Percentiles rank a stretch among this genome's conserved stretches.
Evolutionary conservation across 2,329 filamentous ascomycete species (phyloP).

Genomic region (Coniochaeta sp.): DNA sequence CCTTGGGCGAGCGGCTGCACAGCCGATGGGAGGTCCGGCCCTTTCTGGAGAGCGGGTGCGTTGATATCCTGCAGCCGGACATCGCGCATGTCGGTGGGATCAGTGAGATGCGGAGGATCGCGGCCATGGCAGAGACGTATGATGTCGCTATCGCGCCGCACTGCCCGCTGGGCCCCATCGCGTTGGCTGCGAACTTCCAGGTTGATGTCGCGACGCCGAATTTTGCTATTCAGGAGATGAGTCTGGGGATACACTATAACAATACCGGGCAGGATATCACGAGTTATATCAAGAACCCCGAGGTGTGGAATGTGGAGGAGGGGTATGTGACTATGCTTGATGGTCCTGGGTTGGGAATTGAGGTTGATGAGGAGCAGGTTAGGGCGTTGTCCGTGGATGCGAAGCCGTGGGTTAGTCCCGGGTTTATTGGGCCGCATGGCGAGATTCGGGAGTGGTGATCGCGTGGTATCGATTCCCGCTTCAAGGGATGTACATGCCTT

Average conservation of each 20-base stretch:
- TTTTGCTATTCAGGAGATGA: slow-evolving; percentile 63
- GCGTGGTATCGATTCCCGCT: neutral
- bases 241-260: slow-evolving; percentile 63
- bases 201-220: slow-evolving; percentile 47
- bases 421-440: slow-evolving; percentile 57
- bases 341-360: slow-evolving; percentile 51
- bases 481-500: no score
- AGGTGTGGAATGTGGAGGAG: slow-evolving; percentile 50
- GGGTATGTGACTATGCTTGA: slow-evolving; percentile 48
- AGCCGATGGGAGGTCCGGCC: slow-evolving; percentile 59
- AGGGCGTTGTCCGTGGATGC: slow-evolving; percentile 43
- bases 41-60: slow-evolving; percentile 52
- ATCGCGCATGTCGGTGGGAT: slow-evolving; percentile 59
- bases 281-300: slow-evolving; percentile 50
- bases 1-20: slow-evolving; percentile 57
- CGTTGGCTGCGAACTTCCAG: slow-evolving; percentile 56
- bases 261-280: slow-evolving; percentile 49
- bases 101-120: slow-evolving; percentile 54
- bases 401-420: slow-evolving; percentile 51
- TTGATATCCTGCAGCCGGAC: slow-evolving; percentile 60
- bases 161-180: slow-evolving; percentile 58
- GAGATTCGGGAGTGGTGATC: slow-evolving; percentile 56
- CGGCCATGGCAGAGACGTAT: slow-evolving; percentile 57
- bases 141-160: slow-evolving; percentile 59
- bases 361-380: slow-evolving; percentile 56